Evolutionary conservation across 208 protist species (phyloP).

Genomic region (Leishmania turanica): DNA sequence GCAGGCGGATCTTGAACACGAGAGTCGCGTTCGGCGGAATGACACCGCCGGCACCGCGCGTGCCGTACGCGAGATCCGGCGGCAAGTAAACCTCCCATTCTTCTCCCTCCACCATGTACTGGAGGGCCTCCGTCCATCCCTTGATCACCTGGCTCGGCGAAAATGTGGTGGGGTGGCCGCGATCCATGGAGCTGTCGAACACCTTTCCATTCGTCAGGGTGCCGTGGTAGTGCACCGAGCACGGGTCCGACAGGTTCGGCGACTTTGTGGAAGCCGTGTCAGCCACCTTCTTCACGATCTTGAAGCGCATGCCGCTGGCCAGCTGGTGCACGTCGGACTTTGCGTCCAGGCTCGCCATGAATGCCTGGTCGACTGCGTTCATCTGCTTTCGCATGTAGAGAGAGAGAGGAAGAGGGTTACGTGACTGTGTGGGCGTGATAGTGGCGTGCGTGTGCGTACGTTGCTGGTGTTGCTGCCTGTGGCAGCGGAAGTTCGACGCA

Average conservation of each 20-base stretch:
- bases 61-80: slow-evolving; percentile 76
- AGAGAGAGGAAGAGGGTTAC: background rate
- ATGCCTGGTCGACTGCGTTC: slow-evolving; percentile 40
- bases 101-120: slow-evolving; percentile 88
- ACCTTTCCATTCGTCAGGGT: slow-evolving; percentile 68
- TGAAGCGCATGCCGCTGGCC: slow-evolving; percentile 80
- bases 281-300: slow-evolving; percentile 51
- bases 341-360: slow-evolving; percentile 45
- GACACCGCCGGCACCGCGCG: slow-evolving; percentile 46
- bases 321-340: slow-evolving; percentile 58
- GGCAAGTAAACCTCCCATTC: slow-evolving; percentile 86
- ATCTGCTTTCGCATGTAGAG: slow-evolving; percentile 4
- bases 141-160: slow-evolving; percentile 77
- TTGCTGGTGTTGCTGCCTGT: background rate
- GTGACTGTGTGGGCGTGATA: slow-evolving; percentile 1
- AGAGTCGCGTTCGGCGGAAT: slow-evolving; percentile 76
- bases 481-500: background rate
- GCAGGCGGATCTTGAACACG: slow-evolving; percentile 78
- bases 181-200: slow-evolving; percentile 84
- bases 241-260: slow-evolving; percentile 53
- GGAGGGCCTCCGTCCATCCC: slow-evolving; percentile 85
- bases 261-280: slow-evolving; percentile 37
- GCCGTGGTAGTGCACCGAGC: slow-evolving; percentile 84
- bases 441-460: background rate
- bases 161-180: slow-evolving; percentile 63